Base-by-base conservation (phyloP, 768 basidiomycete genomes). In the Pulveroboletus frians region DNA sequence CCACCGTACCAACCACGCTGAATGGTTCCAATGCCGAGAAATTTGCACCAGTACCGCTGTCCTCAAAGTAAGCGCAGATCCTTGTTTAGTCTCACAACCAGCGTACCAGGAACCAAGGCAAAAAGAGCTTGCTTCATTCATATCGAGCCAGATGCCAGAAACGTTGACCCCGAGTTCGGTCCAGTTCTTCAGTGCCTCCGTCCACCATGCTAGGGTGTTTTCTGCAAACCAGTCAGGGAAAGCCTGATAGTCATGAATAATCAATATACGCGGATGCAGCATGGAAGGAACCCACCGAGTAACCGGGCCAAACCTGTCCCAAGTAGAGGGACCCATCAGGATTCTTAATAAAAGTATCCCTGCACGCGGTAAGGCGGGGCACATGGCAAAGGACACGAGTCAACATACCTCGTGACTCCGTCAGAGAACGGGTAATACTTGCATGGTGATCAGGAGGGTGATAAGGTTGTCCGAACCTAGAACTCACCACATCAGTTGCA, bases 291-390 rank as follows among this genome's bases (percentile, higher is more conserved):
- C 74, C 14, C 31, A 81, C 84, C 6, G 84, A 83, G 64, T 79
- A 83, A 20, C 87, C 85, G 14, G 87, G 85, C 86, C 84, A 90
- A 9, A 88, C 86, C 59, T 82, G 75, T 10, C 88, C 88, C 2
- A 88, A 61, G 63, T 85, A 89, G 57, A 83, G 76, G 34, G 81
- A 76, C 0, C 81, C 82, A 57, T 90, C 83, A 1, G 83, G 83
- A 62, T 90, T 88, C 56, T 80, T 87, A 43, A 91, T 77, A 64
- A 83, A 90, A 0, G 81, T 76, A 40, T 79, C 76, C 17, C 84
- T 85, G 51, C 20, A 21, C 5, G 43, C 3, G 8, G 15, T 55
- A 15, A 48, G 34, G 17, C 39, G 9, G 14, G 44, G 26, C 1
- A 49, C 36, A 9, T 18, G 20, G 2, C 40, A n/a, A 36, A 32